Evolutionary conservation across 2,329 filamentous ascomycete genomes (phyloP).

Genomic region (Lanzia echinophila): DNA sequence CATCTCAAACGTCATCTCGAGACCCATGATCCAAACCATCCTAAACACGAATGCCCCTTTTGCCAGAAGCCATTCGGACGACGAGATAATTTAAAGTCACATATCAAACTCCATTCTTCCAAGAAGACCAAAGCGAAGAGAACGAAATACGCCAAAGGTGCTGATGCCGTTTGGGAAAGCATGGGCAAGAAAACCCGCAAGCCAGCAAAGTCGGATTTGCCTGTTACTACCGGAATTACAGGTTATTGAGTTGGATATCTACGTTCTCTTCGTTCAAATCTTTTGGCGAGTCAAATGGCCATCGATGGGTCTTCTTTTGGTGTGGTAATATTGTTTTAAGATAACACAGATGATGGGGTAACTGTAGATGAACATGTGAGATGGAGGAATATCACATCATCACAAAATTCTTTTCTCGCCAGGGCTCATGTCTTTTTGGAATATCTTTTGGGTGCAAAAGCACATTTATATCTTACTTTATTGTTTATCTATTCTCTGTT

Average conservation of each 20-base stretch:
- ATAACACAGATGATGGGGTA: background rate
- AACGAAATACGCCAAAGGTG: slow-evolving; percentile 11
- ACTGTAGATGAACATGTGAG: background rate
- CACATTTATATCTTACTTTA: too few relatives aligned
- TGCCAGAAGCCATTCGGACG: slow-evolving; percentile 20
- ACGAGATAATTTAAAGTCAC: slow-evolving; percentile 23
- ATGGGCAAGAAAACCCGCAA: slow-evolving; percentile 2
- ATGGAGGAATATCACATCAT: background rate
- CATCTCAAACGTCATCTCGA: slow-evolving; percentile 43
- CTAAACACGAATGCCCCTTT: slow-evolving; percentile 16
- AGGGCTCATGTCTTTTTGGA: too few relatives aligned
- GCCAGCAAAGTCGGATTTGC: too few relatives aligned
- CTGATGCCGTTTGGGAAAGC: background rate
- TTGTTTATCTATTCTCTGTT: too few relatives aligned
- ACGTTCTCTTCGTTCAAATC: too few relatives aligned
- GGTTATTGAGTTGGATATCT: too few relatives aligned
- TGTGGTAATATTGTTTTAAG: background rate
- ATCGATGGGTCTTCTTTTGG: background rate
- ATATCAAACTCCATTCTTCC: slow-evolving; percentile 16
- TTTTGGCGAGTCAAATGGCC: background rate
- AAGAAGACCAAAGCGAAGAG: slow-evolving; percentile 8
- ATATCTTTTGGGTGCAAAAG: too few relatives aligned
- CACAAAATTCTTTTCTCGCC: too few relatives aligned
- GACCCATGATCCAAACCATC: slow-evolving; percentile 30
- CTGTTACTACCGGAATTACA: background rate